Base-by-base conservation (phyloP, 2,329 filamentous ascomycete species). In the Proliferodiscus dingleyae region DNA sequence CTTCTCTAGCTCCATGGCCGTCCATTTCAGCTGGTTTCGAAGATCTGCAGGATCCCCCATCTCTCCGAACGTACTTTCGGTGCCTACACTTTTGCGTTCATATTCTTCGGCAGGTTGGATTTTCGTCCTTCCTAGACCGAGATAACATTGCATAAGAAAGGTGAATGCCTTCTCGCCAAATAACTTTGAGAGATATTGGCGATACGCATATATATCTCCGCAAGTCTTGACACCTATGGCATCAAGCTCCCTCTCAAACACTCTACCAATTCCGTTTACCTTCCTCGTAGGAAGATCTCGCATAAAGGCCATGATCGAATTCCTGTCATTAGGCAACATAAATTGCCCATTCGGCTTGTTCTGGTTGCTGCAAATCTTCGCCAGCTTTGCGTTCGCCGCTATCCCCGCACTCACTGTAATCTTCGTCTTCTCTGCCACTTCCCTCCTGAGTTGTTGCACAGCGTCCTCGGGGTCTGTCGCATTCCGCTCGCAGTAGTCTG, bases 331-430 rank as follows among this genome's bases (percentile, higher is more conserved):
- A 0, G 84, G 75, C 2, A 97, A 71, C 8, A 78, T 68, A 57
- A 85, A 97, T 61, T 97, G 93, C 0, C 93, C 93, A 57, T 98
- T 95, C 0, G 93, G 93, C 62, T 98, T 98, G 66, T 97, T 96
- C 64, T 85, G 80, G 62, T 98, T 96, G 15, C 89, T 95, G 58
- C 86, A 89, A 24, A 98, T 95, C 67, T 98, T 98, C 23, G 93
- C 91, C 11, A 98, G 73, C 61, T 89, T 91, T 0, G 90, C 84
- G 64, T 98, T 98, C 1, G 89, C 86, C 1, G 89, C 91, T 49
- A 98, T 95, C 1, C 93, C 93, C 1, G 91, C 93, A 13, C 90
- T 96, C 3, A 98, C 84, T 0, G 90, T 96, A 46, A 98, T 83
- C 30, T 84, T 81, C 0, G 89, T 85, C 58, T 78, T 81, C 49